Conservation (phyloP, 257 asterid genomes). For the Echium plantagineum region DNA sequence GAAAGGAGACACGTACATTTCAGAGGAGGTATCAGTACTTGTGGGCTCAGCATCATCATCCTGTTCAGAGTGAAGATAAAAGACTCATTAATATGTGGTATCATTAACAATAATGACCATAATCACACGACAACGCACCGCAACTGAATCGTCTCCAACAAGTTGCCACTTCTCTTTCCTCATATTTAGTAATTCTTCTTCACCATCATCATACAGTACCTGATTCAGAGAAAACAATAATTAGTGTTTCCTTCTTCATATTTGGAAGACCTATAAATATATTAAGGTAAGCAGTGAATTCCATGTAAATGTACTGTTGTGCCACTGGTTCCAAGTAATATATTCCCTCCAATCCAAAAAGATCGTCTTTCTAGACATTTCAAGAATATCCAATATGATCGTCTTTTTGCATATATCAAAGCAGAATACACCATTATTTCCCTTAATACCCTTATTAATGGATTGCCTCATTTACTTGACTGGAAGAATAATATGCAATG, state of each 20-base stretch:
- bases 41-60: slow-evolving; percentile 44
- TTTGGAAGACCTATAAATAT: background rate
- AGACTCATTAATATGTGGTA: background rate
- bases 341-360: too few species aligned
- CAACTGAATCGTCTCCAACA: slow-evolving; percentile 38
- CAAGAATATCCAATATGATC: too few species aligned
- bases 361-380: too few species aligned
- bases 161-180: slow-evolving; percentile 47
- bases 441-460: too few species aligned
- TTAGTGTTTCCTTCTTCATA: background rate
- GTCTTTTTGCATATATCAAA: too few species aligned
- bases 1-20: slow-evolving; percentile 26
- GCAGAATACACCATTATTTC: too few species aligned
- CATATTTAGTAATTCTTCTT: slow-evolving; percentile 56
- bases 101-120: slow-evolving; percentile 12
- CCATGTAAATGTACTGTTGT: background rate
- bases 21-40: slow-evolving; percentile 50
- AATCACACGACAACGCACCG: slow-evolving; percentile 25
- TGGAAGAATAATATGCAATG: too few species aligned
- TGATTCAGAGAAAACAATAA: slow-evolving; percentile 12
- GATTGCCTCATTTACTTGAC: too few species aligned
- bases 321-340: too few species aligned
- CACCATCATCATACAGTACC: slow-evolving; percentile 79
- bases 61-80: slow-evolving; percentile 26
- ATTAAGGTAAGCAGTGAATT: too few species aligned